Evolutionary conservation across 2,329 filamentous ascomycete genomes (phyloP), one percentile per base, ranked within the genome.

Genomic region (Fusarium sp.): DNA sequence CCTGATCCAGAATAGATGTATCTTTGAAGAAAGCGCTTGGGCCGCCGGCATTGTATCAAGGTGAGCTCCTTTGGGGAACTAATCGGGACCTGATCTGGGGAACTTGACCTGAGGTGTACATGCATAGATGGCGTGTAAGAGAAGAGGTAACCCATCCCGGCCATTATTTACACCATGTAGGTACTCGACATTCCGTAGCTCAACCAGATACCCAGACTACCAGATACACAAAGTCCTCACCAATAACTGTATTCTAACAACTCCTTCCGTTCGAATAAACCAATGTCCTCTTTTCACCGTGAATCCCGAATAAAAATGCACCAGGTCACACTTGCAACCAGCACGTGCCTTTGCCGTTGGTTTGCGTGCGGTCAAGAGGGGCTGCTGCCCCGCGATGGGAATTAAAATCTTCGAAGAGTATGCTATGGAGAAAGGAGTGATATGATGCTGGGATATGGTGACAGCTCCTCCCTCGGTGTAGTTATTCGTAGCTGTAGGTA

Each of bases 341-440:
- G 53, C 68, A 74, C 70, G 70, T 74, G 70, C 70, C 52, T 71
- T 55, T 42, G 66, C 68, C 68, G 61, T 73, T 70, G 68, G 58
- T 68, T 67, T 72, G 70, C 66, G 66, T 67, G 59, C 49, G 69
- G 53, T 40, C 49, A 59, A 67, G 52, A 61, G 69, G 61, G 67
- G 48, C 20, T 39, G 43, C 27, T n/a, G 29, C 36, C 56, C 48
- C 48, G 42, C 50, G 52, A 48, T 66, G 42, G 33, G 33, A 51
- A 51, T 35, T 25, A 9, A 25, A 25, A 9, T 25, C 25, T 25
- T 39, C n/a, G 29, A 59, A 40, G 29, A 48, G 41, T 31, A 8
- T n/a, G 31, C 17, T 35, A 35, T 35, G 33, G 33, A 41, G 25
- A 50, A 54, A 50, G 31, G 43, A 23, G 41, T 39, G 59, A 62